A percentile compares a stretch with the other conserved stretches of the same genome.
phyloP scores from a whole-genome alignment of 148 eudicot genomes.

The Diospyros lotus region DNA sequence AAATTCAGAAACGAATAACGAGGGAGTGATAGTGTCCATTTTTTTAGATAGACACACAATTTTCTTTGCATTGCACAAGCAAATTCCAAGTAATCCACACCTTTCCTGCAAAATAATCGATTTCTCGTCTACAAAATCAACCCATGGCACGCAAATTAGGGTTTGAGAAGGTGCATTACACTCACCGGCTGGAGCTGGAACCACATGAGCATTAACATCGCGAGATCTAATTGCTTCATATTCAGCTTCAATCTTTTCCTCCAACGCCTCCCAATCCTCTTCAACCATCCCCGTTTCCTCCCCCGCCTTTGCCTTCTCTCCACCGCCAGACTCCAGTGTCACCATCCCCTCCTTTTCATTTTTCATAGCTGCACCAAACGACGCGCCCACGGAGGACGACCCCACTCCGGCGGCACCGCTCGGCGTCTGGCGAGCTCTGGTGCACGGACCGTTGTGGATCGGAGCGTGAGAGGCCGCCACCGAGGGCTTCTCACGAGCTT shows the following conservation, averaged over 20 bases:
- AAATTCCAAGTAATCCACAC: conserved; percentile 8
- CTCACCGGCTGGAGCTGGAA: conserved; percentile 81
- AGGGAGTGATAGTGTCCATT: neutral
- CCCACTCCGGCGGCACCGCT: conserved; percentile 39
- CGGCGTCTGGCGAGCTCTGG: conserved; percentile 77
- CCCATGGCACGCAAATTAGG: neutral
- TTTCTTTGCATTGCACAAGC: neutral
- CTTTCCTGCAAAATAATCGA: neutral
- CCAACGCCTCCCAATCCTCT: conserved; percentile 54
- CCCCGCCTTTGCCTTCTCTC: conserved; percentile 15
- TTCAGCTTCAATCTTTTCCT: conserved; percentile 57
- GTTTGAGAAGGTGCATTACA: conserved; percentile 13
- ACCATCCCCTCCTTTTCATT: conserved; percentile 24
- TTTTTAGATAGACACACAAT: neutral
- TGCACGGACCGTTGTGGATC: conserved; percentile 79
- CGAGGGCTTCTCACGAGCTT: conserved; percentile 60
- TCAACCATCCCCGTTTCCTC: conserved; percentile 27
- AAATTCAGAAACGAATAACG: neutral
- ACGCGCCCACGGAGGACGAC: neutral
- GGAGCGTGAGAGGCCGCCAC: conserved; percentile 45
- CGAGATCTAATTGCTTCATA: conserved; percentile 48
- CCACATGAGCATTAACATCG: conserved; percentile 60
- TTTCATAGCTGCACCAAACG: conserved; percentile 21
- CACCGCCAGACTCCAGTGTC: conserved; percentile 10
- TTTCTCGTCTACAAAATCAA: neutral